Evolutionary conservation across 2,329 filamentous ascomycete genomes (phyloP), one percentile per base, ranked within the genome.

Genomic region (Colletotrichum tanaceti): DNA sequence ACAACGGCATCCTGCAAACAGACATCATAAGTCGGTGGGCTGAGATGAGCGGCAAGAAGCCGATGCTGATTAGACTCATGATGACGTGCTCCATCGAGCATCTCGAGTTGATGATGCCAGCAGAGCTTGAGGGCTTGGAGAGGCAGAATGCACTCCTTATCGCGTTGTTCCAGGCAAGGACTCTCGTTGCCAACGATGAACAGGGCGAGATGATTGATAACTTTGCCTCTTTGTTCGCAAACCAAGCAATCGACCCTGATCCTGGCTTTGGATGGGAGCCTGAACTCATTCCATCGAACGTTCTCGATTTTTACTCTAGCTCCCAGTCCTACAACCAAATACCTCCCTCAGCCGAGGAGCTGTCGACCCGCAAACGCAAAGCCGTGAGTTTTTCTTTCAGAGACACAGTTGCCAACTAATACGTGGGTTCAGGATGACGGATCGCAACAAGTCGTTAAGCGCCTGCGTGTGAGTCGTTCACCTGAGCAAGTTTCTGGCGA

Each of bases 81-180:
- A 84, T 81, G 6, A 82, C 80, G 2, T 82, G 84, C 70, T 85
- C 86, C 1, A 81, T 89, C 44, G 86, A 89, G 74, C 87, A 89
- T 67, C 80, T 89, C 49, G 83, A 84, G 65, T 76, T 84, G 57
- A 78, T 82, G 18, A 76, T 88, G 32, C 78, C 79, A 1, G 75
- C 78, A 2, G 72, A 75, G 5, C 70, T 82, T 58, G 76, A 79
- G n/a, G 70, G 74, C 0, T 63, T 86, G 6, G 85, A 88, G 71
- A 80, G 83, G 18, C 85, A 83, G 66, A 85, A 82, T 59, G 79
- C 81, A 2, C 76, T 84, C 1, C 72, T 84, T 32, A 71, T 76
- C 22, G 75, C 75, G 46, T 65, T 78, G 22, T 74, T 73, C 10
- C 76, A 75, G 53, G 75, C 76, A 38, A 77, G 75, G 72, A 72